These are phyloP conservation scores for Thozetella sp. DNA, from an alignment of 495 filamentous ascomycete species.

Conservation along the genomic window DNA sequence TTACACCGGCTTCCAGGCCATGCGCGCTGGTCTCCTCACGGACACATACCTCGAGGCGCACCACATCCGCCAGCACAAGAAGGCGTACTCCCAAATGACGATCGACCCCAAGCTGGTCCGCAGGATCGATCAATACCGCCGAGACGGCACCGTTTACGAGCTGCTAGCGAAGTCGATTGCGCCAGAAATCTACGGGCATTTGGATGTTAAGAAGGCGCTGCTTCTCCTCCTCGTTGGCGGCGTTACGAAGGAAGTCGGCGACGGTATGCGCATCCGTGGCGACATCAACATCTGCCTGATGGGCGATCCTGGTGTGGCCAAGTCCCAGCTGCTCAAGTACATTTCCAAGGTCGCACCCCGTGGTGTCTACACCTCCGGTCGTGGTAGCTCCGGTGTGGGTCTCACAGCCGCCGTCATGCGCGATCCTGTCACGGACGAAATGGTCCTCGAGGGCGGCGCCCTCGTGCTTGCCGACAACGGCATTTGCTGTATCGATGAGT, in stretches of 20 bases:
- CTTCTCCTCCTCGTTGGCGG: conserved; percentile 93
- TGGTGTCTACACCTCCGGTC: conserved; percentile 96
- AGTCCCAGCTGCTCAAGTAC: conserved; percentile 96
- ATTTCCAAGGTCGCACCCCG: conserved; percentile 97
- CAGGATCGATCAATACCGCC: conserved; percentile 78
- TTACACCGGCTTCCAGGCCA: conserved; percentile 96
- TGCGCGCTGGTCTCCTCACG: conserved; percentile 90
- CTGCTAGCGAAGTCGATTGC: conserved; percentile 93
- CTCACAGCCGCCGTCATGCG: conserved; percentile 98
- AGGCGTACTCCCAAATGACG: conserved; percentile 86
- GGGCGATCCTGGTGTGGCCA: conserved; percentile 99
- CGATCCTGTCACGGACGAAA: conserved; percentile 97
- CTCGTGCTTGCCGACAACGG: conserved; percentile 96
- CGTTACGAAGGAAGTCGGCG: conserved; percentile 95
- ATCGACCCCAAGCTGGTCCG: conserved; percentile 73
- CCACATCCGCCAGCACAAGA: conserved; percentile 92
- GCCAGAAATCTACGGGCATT: conserved; percentile 94
- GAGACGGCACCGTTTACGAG: conserved; percentile 90
- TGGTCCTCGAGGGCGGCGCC: conserved; percentile 96
- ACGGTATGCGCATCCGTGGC: conserved; percentile 97
- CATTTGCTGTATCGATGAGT: conserved; percentile 99
- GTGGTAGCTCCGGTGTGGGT: conserved; percentile 94
- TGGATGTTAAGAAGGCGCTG: conserved; percentile 97
- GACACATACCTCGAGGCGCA: conserved; percentile 98
- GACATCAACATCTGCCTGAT: conserved; percentile 99